A percentile compares a stretch with the other conserved stretches of the same genome.
phyloP scores from a whole-genome alignment of 78 protist species.

The Dictyostelium purpureum region DNA sequence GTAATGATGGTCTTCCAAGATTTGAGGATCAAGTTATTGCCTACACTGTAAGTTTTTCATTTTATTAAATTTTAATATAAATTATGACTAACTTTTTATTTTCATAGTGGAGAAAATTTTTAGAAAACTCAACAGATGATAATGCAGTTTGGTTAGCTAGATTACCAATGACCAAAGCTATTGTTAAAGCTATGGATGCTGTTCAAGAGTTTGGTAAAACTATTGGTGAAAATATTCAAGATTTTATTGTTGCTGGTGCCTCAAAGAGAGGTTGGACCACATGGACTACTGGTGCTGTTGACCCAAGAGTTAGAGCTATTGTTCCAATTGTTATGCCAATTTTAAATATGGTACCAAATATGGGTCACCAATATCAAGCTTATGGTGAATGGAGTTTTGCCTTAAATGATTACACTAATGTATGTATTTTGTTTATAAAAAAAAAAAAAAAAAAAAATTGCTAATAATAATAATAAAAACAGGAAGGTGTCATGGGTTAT shows the following conservation, averaged over 20 bases:
- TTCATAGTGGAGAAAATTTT: conserved; percentile 68
- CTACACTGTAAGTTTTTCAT: conserved; percentile 51
- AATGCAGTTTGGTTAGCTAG: conserved; percentile 82
- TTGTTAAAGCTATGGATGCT: conserved; percentile 80
- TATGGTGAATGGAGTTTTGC: conserved; percentile 76
- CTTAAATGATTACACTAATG: conserved; percentile 61
- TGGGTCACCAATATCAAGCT: conserved; percentile 62
- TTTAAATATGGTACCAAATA: conserved; percentile 41
- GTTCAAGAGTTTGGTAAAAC: conserved; percentile 48
- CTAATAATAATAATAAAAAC: too few relatives aligned
- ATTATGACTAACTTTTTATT: background rate
- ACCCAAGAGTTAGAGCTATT: conserved; percentile 66
- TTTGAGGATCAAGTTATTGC: conserved; percentile 76
- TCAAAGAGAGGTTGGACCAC: conserved; percentile 88
- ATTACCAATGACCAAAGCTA: conserved; percentile 84
- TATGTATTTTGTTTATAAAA: too few relatives aligned
- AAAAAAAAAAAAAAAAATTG: too few relatives aligned
- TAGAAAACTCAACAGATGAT: conserved; percentile 34
- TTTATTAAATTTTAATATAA: background rate
- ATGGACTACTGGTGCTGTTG: conserved; percentile 76
- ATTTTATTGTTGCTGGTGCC: conserved; percentile 83
- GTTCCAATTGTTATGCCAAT: conserved; percentile 81
- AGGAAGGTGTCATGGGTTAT: conserved; percentile 54
- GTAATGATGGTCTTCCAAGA: conserved; percentile 61
- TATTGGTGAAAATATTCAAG: conserved; percentile 1